These are phyloP conservation scores for Globisporangium camurandrum DNA, from an alignment of 352 stramenopile species.

Conservation along the genomic window DNA sequence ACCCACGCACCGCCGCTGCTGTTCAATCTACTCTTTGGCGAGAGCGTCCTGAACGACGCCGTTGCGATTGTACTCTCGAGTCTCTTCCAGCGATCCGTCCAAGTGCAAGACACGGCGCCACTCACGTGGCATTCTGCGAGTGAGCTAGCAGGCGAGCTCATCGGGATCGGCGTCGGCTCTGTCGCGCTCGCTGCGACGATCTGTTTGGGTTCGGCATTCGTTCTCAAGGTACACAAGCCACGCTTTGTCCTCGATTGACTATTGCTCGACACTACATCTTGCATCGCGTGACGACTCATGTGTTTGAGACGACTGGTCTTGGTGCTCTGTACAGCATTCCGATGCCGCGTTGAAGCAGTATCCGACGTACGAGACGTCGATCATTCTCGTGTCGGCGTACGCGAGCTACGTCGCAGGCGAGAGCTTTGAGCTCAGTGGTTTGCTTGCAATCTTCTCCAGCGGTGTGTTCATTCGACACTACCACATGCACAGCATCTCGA, in stretches of 20 bases:
- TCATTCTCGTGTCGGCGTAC: conserved; percentile 36
- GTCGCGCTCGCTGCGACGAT: conserved; percentile 34
- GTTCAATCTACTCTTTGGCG: conserved; percentile 86
- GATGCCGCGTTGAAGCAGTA: conserved; percentile 16
- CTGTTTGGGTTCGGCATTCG: conserved; percentile 42
- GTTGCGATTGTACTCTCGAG: conserved; percentile 72
- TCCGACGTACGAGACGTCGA: conserved; percentile 65
- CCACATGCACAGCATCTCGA: conserved; percentile 40
- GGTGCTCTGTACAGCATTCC: conserved; percentile 6
- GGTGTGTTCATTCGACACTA: conserved; percentile 50
- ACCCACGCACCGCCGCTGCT: conserved; percentile 35
- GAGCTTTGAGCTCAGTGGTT: conserved; percentile 40
- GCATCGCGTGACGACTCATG: too few species aligned
- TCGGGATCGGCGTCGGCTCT: conserved; percentile 36
- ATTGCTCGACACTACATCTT: too few species aligned
- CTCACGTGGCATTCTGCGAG: not conserved
- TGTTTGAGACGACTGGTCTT: too few species aligned
- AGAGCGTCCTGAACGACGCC: conserved; percentile 68
- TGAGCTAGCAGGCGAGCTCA: too few species aligned
- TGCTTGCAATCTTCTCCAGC: conserved; percentile 84
- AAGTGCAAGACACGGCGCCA: conserved; percentile 21
- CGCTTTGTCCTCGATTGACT: too few species aligned
- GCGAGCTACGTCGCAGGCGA: conserved; percentile 32
- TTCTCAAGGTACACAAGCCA: too few species aligned
- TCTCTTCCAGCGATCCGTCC: conserved; percentile 43